Evolutionary conservation across 768 basidiomycete genomes (phyloP).

Genomic region (Boletus edulis): DNA sequence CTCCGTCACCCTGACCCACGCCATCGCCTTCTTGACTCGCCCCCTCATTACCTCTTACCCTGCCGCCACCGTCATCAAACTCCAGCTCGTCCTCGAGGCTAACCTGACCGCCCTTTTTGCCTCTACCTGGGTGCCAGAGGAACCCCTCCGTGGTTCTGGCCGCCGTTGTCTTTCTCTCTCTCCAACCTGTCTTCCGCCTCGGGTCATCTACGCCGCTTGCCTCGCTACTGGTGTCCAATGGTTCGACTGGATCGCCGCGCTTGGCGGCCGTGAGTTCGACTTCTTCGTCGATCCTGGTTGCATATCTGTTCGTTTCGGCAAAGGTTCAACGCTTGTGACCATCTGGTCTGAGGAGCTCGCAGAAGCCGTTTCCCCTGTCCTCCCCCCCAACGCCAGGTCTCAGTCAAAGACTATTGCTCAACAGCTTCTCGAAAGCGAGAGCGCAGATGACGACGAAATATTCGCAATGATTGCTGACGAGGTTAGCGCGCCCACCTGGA

Average conservation of each 20-base stretch:
- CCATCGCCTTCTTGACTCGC: slow-evolving; percentile 69
- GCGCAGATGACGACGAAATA: slow-evolving; percentile 67
- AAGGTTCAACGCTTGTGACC: slow-evolving; percentile 47
- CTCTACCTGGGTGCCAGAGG: slow-evolving; percentile 59
- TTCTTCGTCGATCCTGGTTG: slow-evolving; percentile 80
- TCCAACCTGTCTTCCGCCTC: slow-evolving; percentile 65
- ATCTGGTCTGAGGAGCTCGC: slow-evolving; percentile 64
- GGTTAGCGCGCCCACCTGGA: slow-evolving; percentile 65
- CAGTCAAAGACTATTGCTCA: slow-evolving; percentile 66
- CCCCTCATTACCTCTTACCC: slow-evolving; percentile 58
- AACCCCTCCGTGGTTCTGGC: slow-evolving; percentile 67
- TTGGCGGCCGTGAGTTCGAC: slow-evolving; percentile 72
- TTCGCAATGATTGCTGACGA: slow-evolving; percentile 76
- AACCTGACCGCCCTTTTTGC: slow-evolving; percentile 71
- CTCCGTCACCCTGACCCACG: slow-evolving; percentile 68
- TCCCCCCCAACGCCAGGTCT: slow-evolving; percentile 17
- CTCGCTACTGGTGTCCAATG: slow-evolving; percentile 68
- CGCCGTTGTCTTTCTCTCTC: slow-evolving; percentile 76
- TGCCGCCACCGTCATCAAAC: slow-evolving; percentile 61
- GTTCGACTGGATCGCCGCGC: slow-evolving; percentile 74
- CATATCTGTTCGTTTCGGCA: slow-evolving; percentile 63
- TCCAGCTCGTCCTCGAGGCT: slow-evolving; percentile 69
- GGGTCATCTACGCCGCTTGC: slow-evolving; percentile 69
- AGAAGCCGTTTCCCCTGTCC: slow-evolving; percentile 19
- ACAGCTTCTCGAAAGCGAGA: slow-evolving; percentile 68